Percentiles rank a stretch among this genome's conserved stretches.
phyloP scores from a whole-genome alignment of 306 rosid genomes.

The Crataegus laevigata region DNA sequence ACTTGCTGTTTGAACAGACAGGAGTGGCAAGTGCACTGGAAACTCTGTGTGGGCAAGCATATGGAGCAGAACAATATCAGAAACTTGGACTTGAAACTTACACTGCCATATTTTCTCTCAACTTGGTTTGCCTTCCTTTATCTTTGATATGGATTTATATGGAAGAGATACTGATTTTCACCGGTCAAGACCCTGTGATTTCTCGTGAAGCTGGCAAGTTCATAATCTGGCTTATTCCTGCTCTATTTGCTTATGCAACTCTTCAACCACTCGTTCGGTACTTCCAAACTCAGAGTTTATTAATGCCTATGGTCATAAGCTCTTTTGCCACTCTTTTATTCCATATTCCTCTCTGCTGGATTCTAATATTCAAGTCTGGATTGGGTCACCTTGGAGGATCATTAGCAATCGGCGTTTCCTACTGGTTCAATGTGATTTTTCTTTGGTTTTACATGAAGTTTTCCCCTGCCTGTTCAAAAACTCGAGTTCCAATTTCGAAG shows the following conservation, averaged over 20 bases:
- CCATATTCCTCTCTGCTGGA: slow-evolving; percentile 46
- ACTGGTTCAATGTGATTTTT: slow-evolving; percentile 40
- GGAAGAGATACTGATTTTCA: slow-evolving; percentile 29
- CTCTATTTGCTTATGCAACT: slow-evolving; percentile 42
- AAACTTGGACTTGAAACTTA: slow-evolving; percentile 40
- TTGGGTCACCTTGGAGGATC: slow-evolving; percentile 46
- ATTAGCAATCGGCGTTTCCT: slow-evolving; percentile 38
- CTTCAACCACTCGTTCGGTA: slow-evolving; percentile 40
- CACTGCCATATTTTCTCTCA: slow-evolving; percentile 47
- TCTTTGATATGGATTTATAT: slow-evolving; percentile 37
- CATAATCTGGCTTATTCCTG: slow-evolving; percentile 44
- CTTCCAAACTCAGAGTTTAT: slow-evolving; percentile 47
- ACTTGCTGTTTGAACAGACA: slow-evolving; percentile 4
- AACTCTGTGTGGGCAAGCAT: slow-evolving; percentile 51
- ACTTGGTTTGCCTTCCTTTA: slow-evolving; percentile 32
- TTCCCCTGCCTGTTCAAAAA: slow-evolving; percentile 45
- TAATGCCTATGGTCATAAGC: slow-evolving; percentile 36
- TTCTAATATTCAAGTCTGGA: slow-evolving; percentile 37
- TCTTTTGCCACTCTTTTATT: slow-evolving; percentile 21
- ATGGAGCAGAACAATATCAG: slow-evolving; percentile 46
- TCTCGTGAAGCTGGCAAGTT: slow-evolving; percentile 48
- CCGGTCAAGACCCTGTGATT: slow-evolving; percentile 57
- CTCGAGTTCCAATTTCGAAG: slow-evolving; percentile 36
- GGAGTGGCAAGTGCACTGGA: slow-evolving; percentile 57
- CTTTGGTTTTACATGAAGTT: slow-evolving; percentile 41